phyloP scores from a whole-genome alignment of 2,329 filamentous ascomycete species.

The Colletotrichum lini region DNA sequence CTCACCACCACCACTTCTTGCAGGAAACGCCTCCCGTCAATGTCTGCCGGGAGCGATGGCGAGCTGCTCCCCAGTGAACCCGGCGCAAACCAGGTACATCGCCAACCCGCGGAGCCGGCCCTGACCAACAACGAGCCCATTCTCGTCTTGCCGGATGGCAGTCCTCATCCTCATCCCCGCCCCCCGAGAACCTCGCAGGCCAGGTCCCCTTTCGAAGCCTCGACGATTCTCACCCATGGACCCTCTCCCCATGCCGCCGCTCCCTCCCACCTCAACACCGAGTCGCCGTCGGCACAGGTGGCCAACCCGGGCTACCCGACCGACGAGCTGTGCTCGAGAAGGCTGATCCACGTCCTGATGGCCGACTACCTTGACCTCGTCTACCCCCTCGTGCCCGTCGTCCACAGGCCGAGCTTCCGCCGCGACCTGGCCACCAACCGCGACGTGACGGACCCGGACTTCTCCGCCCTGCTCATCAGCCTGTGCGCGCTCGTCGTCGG shows the following conservation, averaged over 20 bases:
- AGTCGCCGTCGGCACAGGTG: slow-evolving; percentile 8
- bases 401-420: slow-evolving; percentile 47
- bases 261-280: not conserved
- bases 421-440: slow-evolving; percentile 43
- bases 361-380: slow-evolving; percentile 47
- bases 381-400: slow-evolving; percentile 47
- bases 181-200: slow-evolving; percentile 5
- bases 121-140: slow-evolving; percentile 9
- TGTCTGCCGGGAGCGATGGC: slow-evolving; percentile 27
- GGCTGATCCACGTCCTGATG: slow-evolving; percentile 45
- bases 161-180: not conserved
- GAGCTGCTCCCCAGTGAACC: not conserved
- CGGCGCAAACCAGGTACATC: not conserved
- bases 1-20: slow-evolving; percentile 4
- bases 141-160: slow-evolving; percentile 7
- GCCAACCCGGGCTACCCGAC: slow-evolving; percentile 40
- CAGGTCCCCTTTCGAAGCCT: slow-evolving; percentile 6
- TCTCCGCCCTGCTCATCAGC: slow-evolving; percentile 46
- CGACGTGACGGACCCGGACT: slow-evolving; percentile 46
- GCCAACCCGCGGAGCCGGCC: not conserved
- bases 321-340: slow-evolving; percentile 47
- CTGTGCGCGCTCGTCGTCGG: slow-evolving; percentile 47
- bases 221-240: not conserved
- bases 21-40: slow-evolving; percentile 35
- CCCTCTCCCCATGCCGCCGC: slow-evolving; percentile 9